These are phyloP conservation scores for Priceomyces castillae DNA, from an alignment of 805 yeast species.

Conservation along the genomic window DNA sequence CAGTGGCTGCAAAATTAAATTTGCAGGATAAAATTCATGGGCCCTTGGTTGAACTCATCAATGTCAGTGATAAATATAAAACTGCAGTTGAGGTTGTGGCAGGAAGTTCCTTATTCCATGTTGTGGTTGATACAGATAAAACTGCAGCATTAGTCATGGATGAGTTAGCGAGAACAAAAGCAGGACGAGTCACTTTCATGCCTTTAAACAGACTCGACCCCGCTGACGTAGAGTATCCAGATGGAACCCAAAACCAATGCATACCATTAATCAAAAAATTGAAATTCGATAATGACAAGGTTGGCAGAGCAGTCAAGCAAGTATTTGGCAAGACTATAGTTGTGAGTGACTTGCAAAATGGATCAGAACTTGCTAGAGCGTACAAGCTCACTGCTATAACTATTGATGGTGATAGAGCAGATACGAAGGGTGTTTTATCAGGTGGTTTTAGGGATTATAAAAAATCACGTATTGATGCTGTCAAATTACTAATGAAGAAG, in stretches of 20 bases:
- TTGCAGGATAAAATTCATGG: constrained; percentile 68
- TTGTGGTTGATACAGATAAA: constrained; percentile 84
- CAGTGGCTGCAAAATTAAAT: constrained; percentile 58
- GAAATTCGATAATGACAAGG: constrained; percentile 50
- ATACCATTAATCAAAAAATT: constrained; percentile 79
- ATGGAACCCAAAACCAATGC: constrained; percentile 50
- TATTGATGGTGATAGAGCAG: constrained; percentile 87
- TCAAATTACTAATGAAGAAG: constrained; percentile 55
- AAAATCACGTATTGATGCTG: constrained; percentile 65
- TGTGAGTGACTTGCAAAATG: constrained; percentile 63
- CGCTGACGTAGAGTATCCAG: constrained; percentile 52
- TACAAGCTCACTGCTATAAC: constrained; percentile 76
- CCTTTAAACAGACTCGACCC: constrained; percentile 72
- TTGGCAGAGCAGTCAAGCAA: constrained; percentile 68
- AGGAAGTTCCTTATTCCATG: constrained; percentile 80
- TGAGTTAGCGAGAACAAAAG: constrained; percentile 62
- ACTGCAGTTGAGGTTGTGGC: constrained; percentile 88
- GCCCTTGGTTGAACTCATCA: constrained; percentile 78
- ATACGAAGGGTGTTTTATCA: constrained; percentile 75
- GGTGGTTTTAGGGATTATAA: constrained; percentile 84
- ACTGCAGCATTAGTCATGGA: constrained; percentile 80
- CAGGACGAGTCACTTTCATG: constrained; percentile 88
- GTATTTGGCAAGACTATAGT: constrained; percentile 82
- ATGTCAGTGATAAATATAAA: constrained; percentile 77
- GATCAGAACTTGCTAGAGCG: constrained; percentile 61